These are phyloP conservation scores for Aspergillus sclerotioniger DNA, from an alignment of 495 filamentous ascomycete species.

Conservation along the genomic window DNA sequence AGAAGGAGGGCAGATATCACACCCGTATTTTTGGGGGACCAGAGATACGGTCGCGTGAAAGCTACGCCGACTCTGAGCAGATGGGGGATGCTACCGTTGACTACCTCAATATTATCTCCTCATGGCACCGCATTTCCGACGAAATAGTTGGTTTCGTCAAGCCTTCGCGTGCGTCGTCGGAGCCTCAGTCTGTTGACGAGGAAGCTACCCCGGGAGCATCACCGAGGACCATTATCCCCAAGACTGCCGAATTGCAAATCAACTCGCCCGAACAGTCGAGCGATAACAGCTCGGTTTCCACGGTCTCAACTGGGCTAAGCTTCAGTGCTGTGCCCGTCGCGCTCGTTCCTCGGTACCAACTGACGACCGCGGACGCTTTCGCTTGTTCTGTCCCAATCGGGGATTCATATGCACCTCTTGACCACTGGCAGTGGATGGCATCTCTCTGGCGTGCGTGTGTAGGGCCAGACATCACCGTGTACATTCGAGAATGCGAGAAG, in stretches of 20 bases:
- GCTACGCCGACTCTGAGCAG: slow-evolving; percentile 31
- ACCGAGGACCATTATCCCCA: slow-evolving; percentile 35
- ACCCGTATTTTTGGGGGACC: slow-evolving; percentile 51
- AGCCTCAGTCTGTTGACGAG: slow-evolving; percentile 19
- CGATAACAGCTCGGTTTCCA: slow-evolving; percentile 31
- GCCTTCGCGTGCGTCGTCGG: slow-evolving; percentile 14
- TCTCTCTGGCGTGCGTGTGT: slow-evolving; percentile 88
- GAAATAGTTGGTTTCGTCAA: slow-evolving; percentile 67
- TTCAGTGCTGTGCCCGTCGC: slow-evolving; percentile 58
- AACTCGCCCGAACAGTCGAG: slow-evolving; percentile 30
- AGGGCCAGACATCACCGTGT: slow-evolving; percentile 84
- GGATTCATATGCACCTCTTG: slow-evolving; percentile 74
- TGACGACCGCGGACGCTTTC: slow-evolving; percentile 73
- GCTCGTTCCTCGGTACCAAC: slow-evolving; percentile 70
- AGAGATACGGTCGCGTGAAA: slow-evolving; percentile 38
- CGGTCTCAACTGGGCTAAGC: slow-evolving; percentile 14
- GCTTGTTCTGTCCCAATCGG: slow-evolving; percentile 68
- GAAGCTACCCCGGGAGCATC: slow-evolving; percentile 28
- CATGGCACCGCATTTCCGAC: slow-evolving; percentile 68
- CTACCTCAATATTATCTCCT: slow-evolving; percentile 67
- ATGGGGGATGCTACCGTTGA: slow-evolving; percentile 52
- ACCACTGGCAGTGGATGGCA: slow-evolving; percentile 99
- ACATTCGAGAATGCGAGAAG: slow-evolving; percentile 39
- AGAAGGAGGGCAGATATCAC: slow-evolving; percentile 54
- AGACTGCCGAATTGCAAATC: slow-evolving; percentile 30